Evolutionary conservation across 2,329 filamentous ascomycete species (phyloP), one percentile per base, ranked within the genome.

Genomic region (Colletotrichum musicola): DNA sequence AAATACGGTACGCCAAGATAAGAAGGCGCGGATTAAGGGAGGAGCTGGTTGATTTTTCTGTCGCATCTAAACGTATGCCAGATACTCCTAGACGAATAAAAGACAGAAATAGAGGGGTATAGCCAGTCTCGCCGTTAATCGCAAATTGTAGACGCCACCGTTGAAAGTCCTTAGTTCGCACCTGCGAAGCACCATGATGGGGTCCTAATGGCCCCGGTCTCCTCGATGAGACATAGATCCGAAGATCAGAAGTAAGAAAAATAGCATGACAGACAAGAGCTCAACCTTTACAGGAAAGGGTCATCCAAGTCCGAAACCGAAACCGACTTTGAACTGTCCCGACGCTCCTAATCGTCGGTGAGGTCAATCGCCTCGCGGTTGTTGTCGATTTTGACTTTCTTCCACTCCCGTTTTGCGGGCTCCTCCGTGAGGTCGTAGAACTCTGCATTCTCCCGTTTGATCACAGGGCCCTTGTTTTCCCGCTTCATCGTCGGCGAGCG

Each of bases 351-450:
- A 46, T 71, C 70, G n/a, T 71, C 68, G 13, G 70, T 71, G 40
- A 71, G 70, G 53, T 71, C 70, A 30, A 71, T 66, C 27, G 68
- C 68, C 64, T 66, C 51, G 18, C 25, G 56, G 10, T 62, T 59
- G 27, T 20, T 50, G 40, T 68, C 68, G 13, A 68, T 64, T 46
- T 63, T 71, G 50, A 70, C 27, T 25, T 61, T 71, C 35, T 71
- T 71, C 68, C 62, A 71, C 53, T 70, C 55, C 12, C 70, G 62
- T 47, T 70, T 61, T 7, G 44, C 14, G 6, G 56, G 49, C 54
- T 66, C 61, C 27, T 50, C 63, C 3, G 70, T 71, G 2, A 71
- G 68, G 53, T 71, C 70, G 27, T 44, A 49, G 22, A 70, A 54
- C n/a, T 71, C 68, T 7, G 58, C 50, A 25, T n/a, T 51, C 55